Percentiles rank a stretch among this genome's conserved stretches.
Conservation (phyloP, 257 asterid genomes). For the Capsicum chinense region DNA sequence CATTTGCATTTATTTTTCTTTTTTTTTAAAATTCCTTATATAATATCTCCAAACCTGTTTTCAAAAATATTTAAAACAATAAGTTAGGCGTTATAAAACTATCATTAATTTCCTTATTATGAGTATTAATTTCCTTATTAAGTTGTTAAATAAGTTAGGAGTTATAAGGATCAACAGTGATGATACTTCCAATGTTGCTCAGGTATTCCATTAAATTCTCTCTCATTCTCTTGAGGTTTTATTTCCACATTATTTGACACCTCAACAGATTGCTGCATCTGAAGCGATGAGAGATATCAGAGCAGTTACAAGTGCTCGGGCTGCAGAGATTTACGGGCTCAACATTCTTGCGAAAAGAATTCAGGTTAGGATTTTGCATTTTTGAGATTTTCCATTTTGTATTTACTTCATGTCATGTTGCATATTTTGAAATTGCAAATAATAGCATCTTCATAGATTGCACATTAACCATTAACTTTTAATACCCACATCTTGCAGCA, state of each 20-base stretch:
- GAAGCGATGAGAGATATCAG: conserved; percentile 70
- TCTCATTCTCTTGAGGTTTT: conserved; percentile 16
- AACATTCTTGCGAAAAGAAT: conserved; percentile 74
- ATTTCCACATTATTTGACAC: conserved; percentile 35
- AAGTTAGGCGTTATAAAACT: no score
- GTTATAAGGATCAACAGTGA: conserved; percentile 56
- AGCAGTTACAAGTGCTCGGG: conserved; percentile 85
- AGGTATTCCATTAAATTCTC: conserved; percentile 52
- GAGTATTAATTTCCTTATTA: no score
- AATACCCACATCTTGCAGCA: no score
- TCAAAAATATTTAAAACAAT: no score
- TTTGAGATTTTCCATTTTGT: conserved; percentile 15
- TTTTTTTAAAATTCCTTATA: no score
- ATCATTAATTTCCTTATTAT: no score
- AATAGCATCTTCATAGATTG: conserved; percentile 12
- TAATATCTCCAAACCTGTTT: no score
- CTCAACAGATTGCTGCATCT: conserved; percentile 68
- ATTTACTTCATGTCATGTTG: not conserved
- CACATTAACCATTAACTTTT: not conserved
- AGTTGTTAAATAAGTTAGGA: conserved; percentile 55
- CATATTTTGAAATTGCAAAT: not conserved
- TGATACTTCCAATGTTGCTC: conserved; percentile 92
- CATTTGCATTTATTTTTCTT: no score
- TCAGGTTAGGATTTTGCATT: conserved; percentile 55
- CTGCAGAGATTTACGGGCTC: conserved; percentile 89